Conservation (phyloP, 78 protist species). For the Dictyostelium firmibasis region DNA sequence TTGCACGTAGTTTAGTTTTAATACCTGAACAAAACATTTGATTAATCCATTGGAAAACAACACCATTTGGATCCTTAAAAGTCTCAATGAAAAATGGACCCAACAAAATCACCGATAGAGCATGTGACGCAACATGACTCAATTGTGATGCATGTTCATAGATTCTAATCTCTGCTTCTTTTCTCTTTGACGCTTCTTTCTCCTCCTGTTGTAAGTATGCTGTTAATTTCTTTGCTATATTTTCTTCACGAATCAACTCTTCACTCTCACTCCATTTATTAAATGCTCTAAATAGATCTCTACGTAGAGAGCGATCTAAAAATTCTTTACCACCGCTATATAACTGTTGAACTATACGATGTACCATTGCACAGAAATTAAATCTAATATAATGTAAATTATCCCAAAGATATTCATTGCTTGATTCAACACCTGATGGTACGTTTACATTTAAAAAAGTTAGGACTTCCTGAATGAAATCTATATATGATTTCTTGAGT, state of each 20-base stretch:
- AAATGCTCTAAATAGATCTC: constrained; percentile 45
- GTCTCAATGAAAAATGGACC: constrained; percentile 67
- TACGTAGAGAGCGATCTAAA: constrained; percentile 28
- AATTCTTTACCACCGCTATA: constrained; percentile 68
- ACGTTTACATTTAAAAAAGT: constrained; percentile 4
- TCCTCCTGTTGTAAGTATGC: constrained; percentile 60
- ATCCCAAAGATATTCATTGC: constrained; percentile 66
- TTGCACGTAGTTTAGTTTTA: constrained; percentile 41
- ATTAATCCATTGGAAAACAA: constrained; percentile 77
- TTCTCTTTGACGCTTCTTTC: constrained; percentile 47
- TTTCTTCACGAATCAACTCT: constrained; percentile 48
- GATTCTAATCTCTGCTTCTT: constrained; percentile 34
- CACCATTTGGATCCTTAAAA: constrained; percentile 64
- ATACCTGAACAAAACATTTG: constrained; percentile 23
- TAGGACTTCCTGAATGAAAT: constrained; percentile 54
- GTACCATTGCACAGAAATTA: constrained; percentile 64
- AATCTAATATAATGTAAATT: constrained; percentile 56
- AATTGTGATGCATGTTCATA: constrained; percentile 75
- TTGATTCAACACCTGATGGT: background rate
- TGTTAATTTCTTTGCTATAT: background rate
- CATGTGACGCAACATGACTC: constrained; percentile 66
- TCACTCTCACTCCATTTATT: constrained; percentile 73
- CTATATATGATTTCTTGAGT: constrained; percentile 34
- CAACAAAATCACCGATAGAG: constrained; percentile 45
- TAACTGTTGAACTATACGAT: constrained; percentile 63